A percentile compares a stretch with the other conserved stretches of the same genome.
Conservation (phyloP, 495 filamentous ascomycete species). For the Neurospora sp. region DNA sequence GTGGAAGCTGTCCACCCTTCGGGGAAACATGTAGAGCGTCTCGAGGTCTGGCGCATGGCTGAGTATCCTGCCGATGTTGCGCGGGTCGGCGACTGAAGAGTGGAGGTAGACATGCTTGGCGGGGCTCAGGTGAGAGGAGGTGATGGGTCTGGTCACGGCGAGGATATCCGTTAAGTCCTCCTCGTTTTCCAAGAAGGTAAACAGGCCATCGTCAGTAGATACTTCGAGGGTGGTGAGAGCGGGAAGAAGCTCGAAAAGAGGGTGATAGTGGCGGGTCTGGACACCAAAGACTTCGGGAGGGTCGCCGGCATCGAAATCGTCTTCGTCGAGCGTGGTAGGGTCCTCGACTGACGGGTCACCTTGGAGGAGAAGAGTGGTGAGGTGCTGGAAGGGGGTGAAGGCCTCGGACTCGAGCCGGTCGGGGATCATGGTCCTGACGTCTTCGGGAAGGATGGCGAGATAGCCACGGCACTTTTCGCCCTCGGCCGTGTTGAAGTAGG, state of each 20-base stretch:
- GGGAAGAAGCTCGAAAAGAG: constrained; percentile 11
- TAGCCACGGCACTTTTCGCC: neutral
- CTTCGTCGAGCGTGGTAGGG: constrained; percentile 14
- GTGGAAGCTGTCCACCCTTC: constrained; percentile 3
- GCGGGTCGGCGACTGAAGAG: constrained; percentile 15
- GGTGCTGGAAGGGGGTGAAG: constrained; percentile 2
- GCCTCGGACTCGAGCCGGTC: neutral
- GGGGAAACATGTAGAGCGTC: constrained; percentile 23
- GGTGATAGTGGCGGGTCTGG: constrained; percentile 10
- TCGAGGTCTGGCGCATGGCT: constrained; percentile 18
- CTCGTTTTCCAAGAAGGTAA: neutral
- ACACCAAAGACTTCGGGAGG: constrained; percentile 14
- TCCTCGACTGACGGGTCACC: constrained; percentile 6
- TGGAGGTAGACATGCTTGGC: constrained; percentile 22
- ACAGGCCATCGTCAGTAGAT: constrained; percentile 20
- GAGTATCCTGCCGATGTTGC: constrained; percentile 16
- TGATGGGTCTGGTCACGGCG: neutral
- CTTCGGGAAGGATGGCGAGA: neutral
- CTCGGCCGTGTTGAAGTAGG: constrained; percentile 3
- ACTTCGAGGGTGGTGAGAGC: constrained; percentile 20
- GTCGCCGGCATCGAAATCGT: constrained; percentile 13
- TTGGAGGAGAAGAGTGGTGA: constrained; percentile 11
- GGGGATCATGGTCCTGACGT: neutral
- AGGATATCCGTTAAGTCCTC: neutral
- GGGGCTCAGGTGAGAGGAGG: neutral